phyloP scores from a whole-genome alignment of 2,329 filamentous ascomycete genomes.

The Fusarium concolor region DNA sequence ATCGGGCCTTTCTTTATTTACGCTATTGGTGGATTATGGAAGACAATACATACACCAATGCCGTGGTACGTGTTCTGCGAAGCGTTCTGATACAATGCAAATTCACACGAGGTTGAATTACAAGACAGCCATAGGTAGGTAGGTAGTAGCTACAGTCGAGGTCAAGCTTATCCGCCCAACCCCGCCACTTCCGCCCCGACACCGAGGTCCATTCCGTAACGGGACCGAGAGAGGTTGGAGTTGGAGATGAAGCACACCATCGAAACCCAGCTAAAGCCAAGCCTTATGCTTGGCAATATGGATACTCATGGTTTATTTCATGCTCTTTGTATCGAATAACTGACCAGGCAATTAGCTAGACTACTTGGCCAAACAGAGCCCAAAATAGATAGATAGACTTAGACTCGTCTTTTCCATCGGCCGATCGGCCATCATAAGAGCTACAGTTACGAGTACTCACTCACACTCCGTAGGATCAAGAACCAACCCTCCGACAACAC shows the following conservation, averaged over 20 bases:
- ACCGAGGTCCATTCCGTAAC: conserved; percentile 28
- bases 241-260: conserved; percentile 38
- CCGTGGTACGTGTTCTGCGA: neutral
- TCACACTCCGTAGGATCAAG: neutral
- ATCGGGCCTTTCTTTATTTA: neutral
- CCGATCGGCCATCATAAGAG: conserved; percentile 23
- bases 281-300: neutral
- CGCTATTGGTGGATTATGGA: conserved; percentile 2
- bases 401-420: conserved; percentile 9
- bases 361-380: neutral
- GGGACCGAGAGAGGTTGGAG: conserved; percentile 10
- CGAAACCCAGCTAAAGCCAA: conserved; percentile 24
- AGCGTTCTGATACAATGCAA: neutral
- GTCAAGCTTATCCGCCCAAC: conserved; percentile 14
- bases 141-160: neutral
- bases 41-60: neutral
- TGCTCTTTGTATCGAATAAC: neutral
- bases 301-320: neutral
- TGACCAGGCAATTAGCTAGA: neutral
- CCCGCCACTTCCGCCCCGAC: conserved; percentile 29
- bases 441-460: neutral
- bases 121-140: neutral
- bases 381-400: neutral
- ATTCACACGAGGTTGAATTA: conserved; percentile 19
- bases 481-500: conserved; percentile 2